Evolutionary conservation across 2,329 filamentous ascomycete genomes (phyloP).

Genomic region (Fusarium caatingaense): DNA sequence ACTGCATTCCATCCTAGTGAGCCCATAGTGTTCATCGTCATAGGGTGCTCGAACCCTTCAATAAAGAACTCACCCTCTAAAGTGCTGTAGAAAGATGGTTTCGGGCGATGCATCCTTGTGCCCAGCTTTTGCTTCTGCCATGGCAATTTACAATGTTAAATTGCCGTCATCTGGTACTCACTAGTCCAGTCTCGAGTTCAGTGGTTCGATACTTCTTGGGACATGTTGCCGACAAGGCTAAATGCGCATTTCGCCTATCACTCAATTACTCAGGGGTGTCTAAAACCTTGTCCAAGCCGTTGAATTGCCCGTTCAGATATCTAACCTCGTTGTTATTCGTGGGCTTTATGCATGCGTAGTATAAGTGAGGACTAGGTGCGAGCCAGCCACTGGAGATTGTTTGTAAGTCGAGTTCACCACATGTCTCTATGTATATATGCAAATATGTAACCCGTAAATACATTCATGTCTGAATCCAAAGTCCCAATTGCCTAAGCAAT

Average conservation of each 20-base stretch:
- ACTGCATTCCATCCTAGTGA: constrained; percentile 3
- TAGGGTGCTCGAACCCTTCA: background rate
- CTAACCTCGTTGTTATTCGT: background rate
- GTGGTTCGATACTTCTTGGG: background rate
- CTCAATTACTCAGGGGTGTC: background rate
- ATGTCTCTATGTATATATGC: constrained; percentile 9
- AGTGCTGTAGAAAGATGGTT: background rate
- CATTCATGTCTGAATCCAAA: constrained; percentile 17
- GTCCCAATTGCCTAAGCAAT: constrained; percentile 19
- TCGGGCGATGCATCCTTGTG: background rate
- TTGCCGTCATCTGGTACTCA: background rate
- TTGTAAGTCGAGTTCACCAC: background rate
- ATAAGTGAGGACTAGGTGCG: background rate
- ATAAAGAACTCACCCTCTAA: background rate
- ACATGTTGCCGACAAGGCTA: background rate
- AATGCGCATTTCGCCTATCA: background rate
- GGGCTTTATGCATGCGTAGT: background rate
- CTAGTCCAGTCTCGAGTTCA: background rate
- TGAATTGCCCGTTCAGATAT: background rate
- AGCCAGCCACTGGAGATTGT: background rate
- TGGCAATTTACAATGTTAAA: background rate
- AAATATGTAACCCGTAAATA: constrained; percentile 16
- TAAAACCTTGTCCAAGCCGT: background rate
- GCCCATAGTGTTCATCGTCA: background rate
- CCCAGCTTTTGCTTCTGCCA: background rate